Evolutionary conservation across 2,329 filamentous ascomycete genomes (phyloP), one percentile per base, ranked within the genome.

Genomic region (Albifimbria verrucaria): DNA sequence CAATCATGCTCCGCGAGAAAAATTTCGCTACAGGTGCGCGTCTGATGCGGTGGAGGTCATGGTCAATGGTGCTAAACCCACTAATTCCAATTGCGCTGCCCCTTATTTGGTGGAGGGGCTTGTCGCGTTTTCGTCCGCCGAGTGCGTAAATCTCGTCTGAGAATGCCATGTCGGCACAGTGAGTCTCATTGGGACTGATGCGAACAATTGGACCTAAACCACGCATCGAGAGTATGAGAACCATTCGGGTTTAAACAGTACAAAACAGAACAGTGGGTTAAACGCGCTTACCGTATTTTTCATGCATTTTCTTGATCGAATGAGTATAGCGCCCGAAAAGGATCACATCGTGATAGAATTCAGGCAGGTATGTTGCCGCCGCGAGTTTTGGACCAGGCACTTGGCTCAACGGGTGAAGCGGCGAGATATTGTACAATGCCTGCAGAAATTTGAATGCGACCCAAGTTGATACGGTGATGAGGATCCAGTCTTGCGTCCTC

Each of bases 331-430:
- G 43, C 9, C 55, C 57, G 25, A 51, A 28, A 17, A 54, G 52
- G 21, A 59, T 48, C 6, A 55, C 53, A 43, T 59, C 57, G 42
- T 54, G 54, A 47, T 52, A 59, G 42, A 57, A 55, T 50, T 57
- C 55, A 12, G 56, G 54, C 48, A 51, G 36, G 55, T 57, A 54
- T 1, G 55, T 55, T 10, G 53, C 53, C 18, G 46, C 44, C 7
- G 57, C 43, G 21, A 57, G 52, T 9, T 47, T 28, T 2, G 55
- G 55, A 11, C 55, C 55, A 18, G 55, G 57, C 18, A 44, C 42
- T 9, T 44, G 15, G 42, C 42, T 44, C 7, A 44, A 15, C 5
- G 42, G 42, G n/a, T 44, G 42, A 44, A 44, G 42, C 7, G 42
- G 42, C 18, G 42, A 44, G 15, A 44, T 23, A 20, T 44, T 44